Conservation (phyloP, 2,329 filamentous ascomycete genomes). For the Bisporella sp. region DNA sequence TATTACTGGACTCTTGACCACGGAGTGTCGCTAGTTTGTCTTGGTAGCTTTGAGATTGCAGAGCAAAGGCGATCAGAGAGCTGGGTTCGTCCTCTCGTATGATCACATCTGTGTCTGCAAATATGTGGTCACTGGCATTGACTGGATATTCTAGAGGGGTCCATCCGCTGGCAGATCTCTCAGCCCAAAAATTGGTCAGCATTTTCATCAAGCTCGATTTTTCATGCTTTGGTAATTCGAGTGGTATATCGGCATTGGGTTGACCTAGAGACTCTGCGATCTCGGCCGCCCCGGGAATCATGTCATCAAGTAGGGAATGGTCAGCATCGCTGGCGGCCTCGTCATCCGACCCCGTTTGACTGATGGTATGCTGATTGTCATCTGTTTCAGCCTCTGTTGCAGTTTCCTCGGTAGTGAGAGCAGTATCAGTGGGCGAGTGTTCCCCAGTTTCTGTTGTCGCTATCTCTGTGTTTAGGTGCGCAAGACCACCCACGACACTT, state of each 20-base stretch:
- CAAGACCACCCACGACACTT: slow-evolving; percentile 24
- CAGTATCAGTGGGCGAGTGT: slow-evolving; percentile 23
- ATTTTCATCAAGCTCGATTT: slow-evolving; percentile 92
- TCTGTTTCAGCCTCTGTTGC: slow-evolving; percentile 33
- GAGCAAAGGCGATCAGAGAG: slow-evolving; percentile 87
- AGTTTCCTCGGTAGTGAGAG: slow-evolving; percentile 22
- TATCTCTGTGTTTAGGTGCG: slow-evolving; percentile 18
- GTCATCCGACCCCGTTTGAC: slow-evolving; percentile 59
- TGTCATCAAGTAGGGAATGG: slow-evolving; percentile 60
- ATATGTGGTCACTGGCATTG: slow-evolving; percentile 83
- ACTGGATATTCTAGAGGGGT: slow-evolving; percentile 86
- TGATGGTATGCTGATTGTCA: slow-evolving; percentile 39
- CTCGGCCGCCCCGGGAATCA: slow-evolving; percentile 55
- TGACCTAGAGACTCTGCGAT: slow-evolving; percentile 55
- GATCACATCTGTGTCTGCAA: slow-evolving; percentile 94
- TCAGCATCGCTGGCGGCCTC: slow-evolving; percentile 66
- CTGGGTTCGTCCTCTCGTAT: slow-evolving; percentile 96
- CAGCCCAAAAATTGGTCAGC: slow-evolving; percentile 96
- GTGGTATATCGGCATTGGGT: slow-evolving; percentile 49
- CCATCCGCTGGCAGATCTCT: slow-evolving; percentile 94
- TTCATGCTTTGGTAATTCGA: slow-evolving; percentile 80
- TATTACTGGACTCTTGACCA: slow-evolving; percentile 34
- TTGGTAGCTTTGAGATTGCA: slow-evolving; percentile 83
- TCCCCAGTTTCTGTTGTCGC: slow-evolving; percentile 10
- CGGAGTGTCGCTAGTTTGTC: slow-evolving; percentile 68